These are phyloP conservation scores for Phylloporus gajari DNA, from an alignment of 1,284 basidiomycete genomes.

Conservation along the genomic window DNA sequence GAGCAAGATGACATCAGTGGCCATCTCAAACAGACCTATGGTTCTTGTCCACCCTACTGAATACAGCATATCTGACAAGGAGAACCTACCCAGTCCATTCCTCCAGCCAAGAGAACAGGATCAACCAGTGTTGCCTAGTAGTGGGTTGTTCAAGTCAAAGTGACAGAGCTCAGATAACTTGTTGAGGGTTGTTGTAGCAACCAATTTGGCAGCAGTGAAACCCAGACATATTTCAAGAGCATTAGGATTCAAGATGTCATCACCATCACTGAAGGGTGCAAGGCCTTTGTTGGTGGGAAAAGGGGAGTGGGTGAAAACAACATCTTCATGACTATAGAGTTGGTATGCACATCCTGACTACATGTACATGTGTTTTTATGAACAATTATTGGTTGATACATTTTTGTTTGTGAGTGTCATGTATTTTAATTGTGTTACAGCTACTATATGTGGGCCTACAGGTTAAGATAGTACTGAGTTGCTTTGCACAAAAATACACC, in stretches of 20 bases:
- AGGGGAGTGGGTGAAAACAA: slow-evolving; percentile 53
- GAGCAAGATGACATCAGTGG: slow-evolving; percentile 19
- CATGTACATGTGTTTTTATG: too few species aligned
- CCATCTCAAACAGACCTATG: slow-evolving; percentile 20
- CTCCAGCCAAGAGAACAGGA: slow-evolving; percentile 66
- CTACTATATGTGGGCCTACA: too few species aligned
- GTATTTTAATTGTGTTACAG: too few species aligned
- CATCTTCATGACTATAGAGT: too few species aligned
- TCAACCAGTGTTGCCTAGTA: slow-evolving; percentile 23
- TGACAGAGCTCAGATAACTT: slow-evolving; percentile 62
- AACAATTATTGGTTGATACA: too few species aligned
- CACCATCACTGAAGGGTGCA: slow-evolving; percentile 16
- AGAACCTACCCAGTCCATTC: slow-evolving; percentile 87
- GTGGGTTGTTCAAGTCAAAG: slow-evolving; percentile 46
- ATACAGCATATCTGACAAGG: slow-evolving; percentile 80
- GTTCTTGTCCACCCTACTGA: slow-evolving; percentile 40
- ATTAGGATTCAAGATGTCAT: slow-evolving; percentile 24
- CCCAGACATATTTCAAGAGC: slow-evolving; percentile 27
- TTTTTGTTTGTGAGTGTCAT: too few species aligned
- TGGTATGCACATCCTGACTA: too few species aligned
- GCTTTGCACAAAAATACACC: too few species aligned
- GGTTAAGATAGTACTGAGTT: too few species aligned
- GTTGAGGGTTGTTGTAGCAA: slow-evolving; percentile 70
- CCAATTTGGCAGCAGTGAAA: slow-evolving; percentile 58
- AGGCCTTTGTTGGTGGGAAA: slow-evolving; percentile 47